Conservation (phyloP, 495 filamentous ascomycete genomes). For the Neurospora sp. region DNA sequence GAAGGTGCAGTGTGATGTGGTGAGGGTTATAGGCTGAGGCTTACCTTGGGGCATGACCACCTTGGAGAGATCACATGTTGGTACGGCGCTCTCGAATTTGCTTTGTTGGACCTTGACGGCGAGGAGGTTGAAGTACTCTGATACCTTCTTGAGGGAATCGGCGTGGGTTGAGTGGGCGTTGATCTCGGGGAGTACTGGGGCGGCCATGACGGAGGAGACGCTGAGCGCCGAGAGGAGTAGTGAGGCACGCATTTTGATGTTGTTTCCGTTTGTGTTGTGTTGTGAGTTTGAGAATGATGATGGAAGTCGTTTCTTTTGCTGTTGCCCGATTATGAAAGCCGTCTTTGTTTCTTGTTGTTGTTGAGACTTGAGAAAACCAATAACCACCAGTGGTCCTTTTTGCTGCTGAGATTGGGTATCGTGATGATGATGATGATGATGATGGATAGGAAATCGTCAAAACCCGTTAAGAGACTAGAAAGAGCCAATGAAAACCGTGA, state of each 20-base stretch:
- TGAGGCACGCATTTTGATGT: slow-evolving; percentile 34
- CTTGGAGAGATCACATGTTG: slow-evolving; percentile 41
- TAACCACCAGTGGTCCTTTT: slow-evolving; percentile 9
- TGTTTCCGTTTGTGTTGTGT: background rate
- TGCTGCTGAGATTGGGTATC: slow-evolving; percentile 5
- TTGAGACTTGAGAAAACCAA: background rate
- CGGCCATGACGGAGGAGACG: slow-evolving; percentile 32
- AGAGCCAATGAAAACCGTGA: background rate
- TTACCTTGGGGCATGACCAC: slow-evolving; percentile 36
- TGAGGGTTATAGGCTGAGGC: slow-evolving; percentile 4
- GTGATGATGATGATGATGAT: slow-evolving; percentile 12
- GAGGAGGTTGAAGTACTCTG: slow-evolving; percentile 46
- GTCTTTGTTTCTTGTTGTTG: background rate
- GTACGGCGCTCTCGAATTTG: slow-evolving; percentile 24
- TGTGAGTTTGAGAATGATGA: background rate
- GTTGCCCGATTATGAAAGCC: background rate
- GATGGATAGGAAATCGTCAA: slow-evolving; percentile 18
- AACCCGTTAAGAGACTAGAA: slow-evolving; percentile 16
- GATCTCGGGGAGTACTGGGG: slow-evolving; percentile 35
- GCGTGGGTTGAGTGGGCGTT: slow-evolving; percentile 22
- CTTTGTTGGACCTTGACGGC: slow-evolving; percentile 36
- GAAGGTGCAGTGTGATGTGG: background rate
- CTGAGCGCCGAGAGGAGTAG: slow-evolving; percentile 37
- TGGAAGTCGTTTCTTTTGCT: background rate
- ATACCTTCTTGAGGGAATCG: slow-evolving; percentile 30